These are phyloP conservation scores for Thermoascus crustaceus DNA, from an alignment of 2,329 filamentous ascomycete genomes.

Conservation along the genomic window DNA sequence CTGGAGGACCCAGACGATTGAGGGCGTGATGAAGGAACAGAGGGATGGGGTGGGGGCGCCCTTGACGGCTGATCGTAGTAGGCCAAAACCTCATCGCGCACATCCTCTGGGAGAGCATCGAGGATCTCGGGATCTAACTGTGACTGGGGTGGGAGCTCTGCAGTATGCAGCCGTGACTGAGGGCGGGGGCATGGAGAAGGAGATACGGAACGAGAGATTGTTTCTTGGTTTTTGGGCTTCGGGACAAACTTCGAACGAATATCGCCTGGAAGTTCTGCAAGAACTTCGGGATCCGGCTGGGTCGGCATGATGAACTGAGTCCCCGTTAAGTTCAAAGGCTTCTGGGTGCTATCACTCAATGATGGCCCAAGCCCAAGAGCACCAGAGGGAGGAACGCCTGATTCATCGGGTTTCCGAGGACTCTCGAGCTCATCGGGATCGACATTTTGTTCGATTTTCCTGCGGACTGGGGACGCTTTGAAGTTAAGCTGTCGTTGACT, in stretches of 20 bases:
- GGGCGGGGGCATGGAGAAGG: slow-evolving; percentile 20
- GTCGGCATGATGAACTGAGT: slow-evolving; percentile 86
- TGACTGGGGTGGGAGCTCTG: slow-evolving; percentile 53
- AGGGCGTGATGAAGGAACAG: slow-evolving; percentile 39
- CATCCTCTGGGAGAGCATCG: slow-evolving; percentile 71
- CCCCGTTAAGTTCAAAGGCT: slow-evolving; percentile 67
- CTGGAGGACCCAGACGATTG: slow-evolving; percentile 27
- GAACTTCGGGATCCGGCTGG: slow-evolving; percentile 70
- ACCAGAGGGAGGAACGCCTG: slow-evolving; percentile 14
- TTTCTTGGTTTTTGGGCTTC: slow-evolving; percentile 36
- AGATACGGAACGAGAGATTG: slow-evolving; percentile 23
- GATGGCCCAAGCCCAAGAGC: slow-evolving; percentile 22
- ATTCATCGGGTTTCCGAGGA: slow-evolving; percentile 28
- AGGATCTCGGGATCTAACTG: slow-evolving; percentile 82
- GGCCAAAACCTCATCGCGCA: slow-evolving; percentile 73
- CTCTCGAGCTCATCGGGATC: slow-evolving; percentile 45
- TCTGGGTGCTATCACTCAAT: slow-evolving; percentile 39
- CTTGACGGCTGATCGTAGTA: slow-evolving; percentile 48
- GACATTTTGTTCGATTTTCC: slow-evolving; percentile 12
- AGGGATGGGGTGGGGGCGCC: slow-evolving; percentile 21
- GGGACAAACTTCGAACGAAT: slow-evolving; percentile 68
- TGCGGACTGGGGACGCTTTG: slow-evolving; percentile 36
- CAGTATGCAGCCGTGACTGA: slow-evolving; percentile 14
- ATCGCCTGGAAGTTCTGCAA: slow-evolving; percentile 75
- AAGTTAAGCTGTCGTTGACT: slow-evolving; percentile 77